Percentiles rank a stretch among this genome's conserved stretches.
Evolutionary conservation across 78 protist species (phyloP).

Genomic region (Dictyostelium brefeldianum): DNA sequence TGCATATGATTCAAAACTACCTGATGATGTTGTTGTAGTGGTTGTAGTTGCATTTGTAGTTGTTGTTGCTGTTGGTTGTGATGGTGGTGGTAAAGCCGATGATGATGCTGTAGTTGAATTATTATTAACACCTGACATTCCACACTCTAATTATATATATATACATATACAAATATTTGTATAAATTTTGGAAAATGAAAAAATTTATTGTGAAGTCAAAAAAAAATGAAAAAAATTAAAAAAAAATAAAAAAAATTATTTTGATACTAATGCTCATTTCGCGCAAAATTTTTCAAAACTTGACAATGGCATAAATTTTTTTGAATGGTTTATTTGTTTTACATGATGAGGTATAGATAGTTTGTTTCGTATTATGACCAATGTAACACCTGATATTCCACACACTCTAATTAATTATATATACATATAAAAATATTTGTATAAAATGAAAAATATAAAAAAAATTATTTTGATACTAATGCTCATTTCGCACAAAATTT

Average conservation of each 20-base stretch:
- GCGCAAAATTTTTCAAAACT: not conserved
- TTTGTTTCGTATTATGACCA: too few relatives aligned
- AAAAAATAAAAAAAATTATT: not conserved
- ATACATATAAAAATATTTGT: not conserved
- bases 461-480: not conserved
- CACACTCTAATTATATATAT: too few relatives aligned
- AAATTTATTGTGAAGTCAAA: not conserved
- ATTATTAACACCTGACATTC: not conserved
- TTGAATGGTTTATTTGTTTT: too few relatives aligned
- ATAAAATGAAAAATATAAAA: not conserved
- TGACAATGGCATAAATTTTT: too few relatives aligned
- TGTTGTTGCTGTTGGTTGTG: not conserved
- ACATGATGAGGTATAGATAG: too few relatives aligned
- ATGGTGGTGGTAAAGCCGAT: not conserved
- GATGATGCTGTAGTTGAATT: not conserved
- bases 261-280: not conserved
- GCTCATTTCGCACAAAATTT: not conserved
- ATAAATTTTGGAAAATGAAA: not conserved
- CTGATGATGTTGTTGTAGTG: not conserved
- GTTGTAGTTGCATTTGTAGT: not conserved
- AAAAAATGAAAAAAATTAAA: not conserved
- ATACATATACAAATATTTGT: not conserved
- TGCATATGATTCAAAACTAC: slow-evolving; percentile 45
- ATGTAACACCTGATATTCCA: too few relatives aligned
- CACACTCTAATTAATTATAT: too few relatives aligned